Percentiles rank a stretch among this genome's conserved stretches.
These are phyloP conservation scores for Aspergillus sp. DNA, from an alignment of 2,329 filamentous ascomycete genomes.

Conservation along the genomic window DNA sequence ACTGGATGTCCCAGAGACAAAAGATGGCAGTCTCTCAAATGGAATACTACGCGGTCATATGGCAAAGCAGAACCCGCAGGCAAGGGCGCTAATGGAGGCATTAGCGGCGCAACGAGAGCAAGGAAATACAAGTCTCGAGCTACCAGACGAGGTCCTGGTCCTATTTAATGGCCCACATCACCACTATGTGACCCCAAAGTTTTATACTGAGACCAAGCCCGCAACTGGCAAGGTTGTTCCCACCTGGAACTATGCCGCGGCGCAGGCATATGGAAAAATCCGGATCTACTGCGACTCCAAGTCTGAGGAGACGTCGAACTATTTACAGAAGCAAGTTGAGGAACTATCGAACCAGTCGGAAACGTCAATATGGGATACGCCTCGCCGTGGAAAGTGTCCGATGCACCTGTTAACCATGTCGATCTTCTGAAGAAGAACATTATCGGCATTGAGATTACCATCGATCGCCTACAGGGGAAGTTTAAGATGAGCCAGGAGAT, in stretches of 20 bases:
- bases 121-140: slow-evolving; percentile 27
- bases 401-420: slow-evolving; percentile 60
- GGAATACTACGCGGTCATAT: slow-evolving; percentile 59
- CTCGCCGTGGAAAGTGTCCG: slow-evolving; percentile 54
- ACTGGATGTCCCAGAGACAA: slow-evolving; percentile 46
- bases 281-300: slow-evolving; percentile 55
- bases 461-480: slow-evolving; percentile 58
- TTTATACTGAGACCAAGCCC: slow-evolving; percentile 67
- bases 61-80: slow-evolving; percentile 63
- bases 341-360: slow-evolving; percentile 49
- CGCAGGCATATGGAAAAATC: slow-evolving; percentile 62
- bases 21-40: slow-evolving; percentile 28
- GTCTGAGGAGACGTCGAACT: slow-evolving; percentile 46
- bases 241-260: slow-evolving; percentile 70
- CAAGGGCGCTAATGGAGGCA: slow-evolving; percentile 59
- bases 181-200: slow-evolving; percentile 68
- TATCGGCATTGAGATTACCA: slow-evolving; percentile 60
- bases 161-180: slow-evolving; percentile 61
- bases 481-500: slow-evolving; percentile 69
- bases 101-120: slow-evolving; percentile 23
- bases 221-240: slow-evolving; percentile 65
- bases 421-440: slow-evolving; percentile 59
- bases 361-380: slow-evolving; percentile 55
- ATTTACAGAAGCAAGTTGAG: slow-evolving; percentile 37
- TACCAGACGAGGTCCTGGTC: slow-evolving; percentile 58